Evolutionary conservation across 495 filamentous ascomycete species (phyloP), one percentile per base, ranked within the genome.

Genomic region (Penicillium turbatum): DNA sequence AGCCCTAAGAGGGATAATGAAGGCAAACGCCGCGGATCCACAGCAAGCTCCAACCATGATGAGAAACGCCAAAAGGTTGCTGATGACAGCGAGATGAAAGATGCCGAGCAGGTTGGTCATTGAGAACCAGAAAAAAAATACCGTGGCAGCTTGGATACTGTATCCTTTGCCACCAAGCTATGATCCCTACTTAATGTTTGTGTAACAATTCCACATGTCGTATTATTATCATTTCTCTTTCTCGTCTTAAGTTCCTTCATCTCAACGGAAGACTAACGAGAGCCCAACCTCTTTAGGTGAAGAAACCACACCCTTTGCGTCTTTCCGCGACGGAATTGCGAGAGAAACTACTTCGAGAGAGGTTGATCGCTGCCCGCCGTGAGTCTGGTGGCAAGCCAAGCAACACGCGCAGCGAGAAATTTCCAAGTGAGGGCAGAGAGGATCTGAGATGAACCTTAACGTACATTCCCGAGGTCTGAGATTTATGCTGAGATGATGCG

Each of bases 281-380:
- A 32, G 16, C 9, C 15, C 40, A n/a, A 13, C 8, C 16, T n/a
- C 30, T 12, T 3, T 57, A 54, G 44, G 12, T 43, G 11, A 39
- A 29, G 21, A 47, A 44, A 34, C 21, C 56, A 7, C 11, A 36
- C 15, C 36, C 39, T 41, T 3, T 48, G 35, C 63, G 60, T 35
- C 63, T 67, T 26, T 75, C 6, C 6, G 2, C 78, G 36, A 85
- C 74, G 55, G 77, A 83, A 63, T 72, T 86, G 41, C 80, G 81
- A 42, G 85, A 89, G 69, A 82, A 72, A 62, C 72, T 87, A 49
- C 77, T 87, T 11, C 81, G 80, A 62, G 85, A 89, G 63, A 83
- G 80, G 65, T 77, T 89, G 49, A 83, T 85, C 71, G 73, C 72
- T 19, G 66, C 69, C 55, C 65, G 76, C 35, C 72, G 72, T 51